Evolutionary conservation across 768 basidiomycete species (phyloP).

Genomic region (Pilatotrama ljubarskyi): DNA sequence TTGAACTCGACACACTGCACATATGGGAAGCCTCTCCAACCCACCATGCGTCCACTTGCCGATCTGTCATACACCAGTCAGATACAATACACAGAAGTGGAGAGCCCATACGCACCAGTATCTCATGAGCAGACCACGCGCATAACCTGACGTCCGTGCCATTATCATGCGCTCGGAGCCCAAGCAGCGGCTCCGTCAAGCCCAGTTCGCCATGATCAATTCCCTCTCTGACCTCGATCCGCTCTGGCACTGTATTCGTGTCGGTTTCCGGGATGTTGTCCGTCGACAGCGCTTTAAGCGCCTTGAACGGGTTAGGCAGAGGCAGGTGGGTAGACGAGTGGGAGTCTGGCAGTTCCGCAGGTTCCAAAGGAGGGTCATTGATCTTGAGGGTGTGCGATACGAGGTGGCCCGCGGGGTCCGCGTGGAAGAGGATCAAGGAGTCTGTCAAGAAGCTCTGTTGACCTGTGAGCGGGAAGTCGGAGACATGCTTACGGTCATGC

Average conservation of each 20-base stretch:
- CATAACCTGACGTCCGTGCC: conserved; percentile 35
- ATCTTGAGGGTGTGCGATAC: conserved; percentile 43
- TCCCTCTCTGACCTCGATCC: conserved; percentile 36
- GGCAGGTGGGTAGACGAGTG: conserved; percentile 37
- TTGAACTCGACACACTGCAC: not conserved
- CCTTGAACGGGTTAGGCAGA: conserved; percentile 67
- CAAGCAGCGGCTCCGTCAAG: conserved; percentile 28
- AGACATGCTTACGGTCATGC: conserved; percentile 43
- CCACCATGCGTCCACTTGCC: not conserved
- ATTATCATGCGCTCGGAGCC: conserved; percentile 35
- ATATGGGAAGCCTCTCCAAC: not conserved
- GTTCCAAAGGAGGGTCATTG: conserved; percentile 24
- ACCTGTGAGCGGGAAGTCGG: not conserved
- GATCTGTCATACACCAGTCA: not conserved
- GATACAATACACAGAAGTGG: not conserved
- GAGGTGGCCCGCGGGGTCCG: conserved; percentile 47
- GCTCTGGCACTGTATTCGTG: conserved; percentile 26
- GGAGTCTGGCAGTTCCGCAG: conserved; percentile 31
- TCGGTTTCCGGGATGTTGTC: conserved; percentile 41
- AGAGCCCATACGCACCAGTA: conserved; percentile 18
- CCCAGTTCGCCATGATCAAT: conserved; percentile 37
- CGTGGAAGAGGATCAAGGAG: conserved; percentile 40
- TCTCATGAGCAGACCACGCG: conserved; percentile 25
- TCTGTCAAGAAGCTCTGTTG: conserved; percentile 29
- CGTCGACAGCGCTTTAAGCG: conserved; percentile 47